These are phyloP conservation scores for Diplodia seriata DNA, from an alignment of 2,329 filamentous ascomycete species.

Conservation along the genomic window DNA sequence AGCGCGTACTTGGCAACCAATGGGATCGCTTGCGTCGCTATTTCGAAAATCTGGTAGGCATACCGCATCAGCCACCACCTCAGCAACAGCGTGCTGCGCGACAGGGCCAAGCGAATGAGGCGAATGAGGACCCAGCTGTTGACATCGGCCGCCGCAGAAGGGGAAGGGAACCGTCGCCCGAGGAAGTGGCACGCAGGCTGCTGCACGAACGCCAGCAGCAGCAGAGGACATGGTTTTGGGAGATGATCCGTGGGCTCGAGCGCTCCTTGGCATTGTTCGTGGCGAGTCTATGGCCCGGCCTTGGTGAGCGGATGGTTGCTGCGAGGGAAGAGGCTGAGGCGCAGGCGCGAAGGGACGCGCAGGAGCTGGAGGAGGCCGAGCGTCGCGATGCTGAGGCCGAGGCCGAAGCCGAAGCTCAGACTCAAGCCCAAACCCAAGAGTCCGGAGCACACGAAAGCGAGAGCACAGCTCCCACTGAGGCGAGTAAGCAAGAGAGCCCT, in stretches of 20 bases:
- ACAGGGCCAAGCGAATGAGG: conserved; percentile 6
- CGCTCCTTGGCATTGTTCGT: conserved; percentile 67
- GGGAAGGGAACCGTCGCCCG: conserved; percentile 39
- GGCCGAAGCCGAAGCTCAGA: neutral
- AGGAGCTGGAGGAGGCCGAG: conserved; percentile 24
- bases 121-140: neutral
- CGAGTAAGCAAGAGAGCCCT: neutral
- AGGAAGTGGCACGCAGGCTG: conserved; percentile 52
- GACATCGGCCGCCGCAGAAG: neutral
- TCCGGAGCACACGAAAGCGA: neutral
- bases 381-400: conserved; percentile 15
- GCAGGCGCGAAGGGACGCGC: conserved; percentile 28
- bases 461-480: neutral
- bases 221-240: conserved; percentile 42
- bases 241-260: conserved; percentile 56
- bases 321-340: conserved; percentile 58
- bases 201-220: conserved; percentile 46
- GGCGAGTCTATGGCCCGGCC: conserved; percentile 66
- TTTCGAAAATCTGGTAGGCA: conserved; percentile 48
- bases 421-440: neutral
- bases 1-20: conserved; percentile 40
- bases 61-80: conserved; percentile 13
- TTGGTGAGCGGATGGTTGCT: conserved; percentile 66
- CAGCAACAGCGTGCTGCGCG: conserved; percentile 10
- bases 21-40: conserved; percentile 41